These are phyloP conservation scores for Pezizomycotina sp. DNA, from an alignment of 2,329 filamentous ascomycete species.

Conservation along the genomic window DNA sequence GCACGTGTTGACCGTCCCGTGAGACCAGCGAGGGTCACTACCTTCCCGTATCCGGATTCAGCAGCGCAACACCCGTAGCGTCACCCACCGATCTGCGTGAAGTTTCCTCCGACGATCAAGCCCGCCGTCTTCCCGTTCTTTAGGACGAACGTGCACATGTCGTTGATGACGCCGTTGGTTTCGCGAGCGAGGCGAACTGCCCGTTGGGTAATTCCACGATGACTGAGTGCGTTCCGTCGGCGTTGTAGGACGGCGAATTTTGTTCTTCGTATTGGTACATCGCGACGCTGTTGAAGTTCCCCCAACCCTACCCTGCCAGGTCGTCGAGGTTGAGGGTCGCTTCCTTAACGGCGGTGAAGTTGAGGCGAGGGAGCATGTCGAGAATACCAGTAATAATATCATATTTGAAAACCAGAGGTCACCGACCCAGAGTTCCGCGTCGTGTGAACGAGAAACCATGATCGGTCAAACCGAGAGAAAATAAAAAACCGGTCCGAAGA, in stretches of 20 bases:
- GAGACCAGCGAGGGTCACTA: constrained; percentile 64
- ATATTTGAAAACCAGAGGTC: too few species aligned
- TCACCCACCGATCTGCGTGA: constrained; percentile 72
- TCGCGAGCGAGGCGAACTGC: constrained; percentile 56
- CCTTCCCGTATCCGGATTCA: constrained; percentile 54
- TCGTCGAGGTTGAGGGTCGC: constrained; percentile 63
- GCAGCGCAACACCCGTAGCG: constrained; percentile 64
- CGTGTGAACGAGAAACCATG: too few species aligned
- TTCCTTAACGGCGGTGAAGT: constrained; percentile 29
- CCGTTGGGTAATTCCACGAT: constrained; percentile 74
- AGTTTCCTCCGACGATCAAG: constrained; percentile 82
- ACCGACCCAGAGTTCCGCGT: too few species aligned
- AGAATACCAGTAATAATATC: too few species aligned
- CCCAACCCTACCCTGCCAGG: constrained; percentile 66
- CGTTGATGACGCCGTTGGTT: constrained; percentile 68
- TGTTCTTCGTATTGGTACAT: constrained; percentile 76
- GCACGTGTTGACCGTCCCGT: constrained; percentile 63
- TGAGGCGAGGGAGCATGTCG: too few species aligned
- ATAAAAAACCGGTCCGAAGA: too few species aligned
- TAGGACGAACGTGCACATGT: constrained; percentile 67
- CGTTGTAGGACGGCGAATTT: constrained; percentile 46
- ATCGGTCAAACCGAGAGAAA: too few species aligned
- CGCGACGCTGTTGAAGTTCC: constrained; percentile 82
- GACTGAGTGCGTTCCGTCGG: constrained; percentile 67
- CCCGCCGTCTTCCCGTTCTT: constrained; percentile 51